Evolutionary conservation across 176 grass and related monocot genomes (phyloP).

Genomic region (Eremochloa ophiuroides): DNA sequence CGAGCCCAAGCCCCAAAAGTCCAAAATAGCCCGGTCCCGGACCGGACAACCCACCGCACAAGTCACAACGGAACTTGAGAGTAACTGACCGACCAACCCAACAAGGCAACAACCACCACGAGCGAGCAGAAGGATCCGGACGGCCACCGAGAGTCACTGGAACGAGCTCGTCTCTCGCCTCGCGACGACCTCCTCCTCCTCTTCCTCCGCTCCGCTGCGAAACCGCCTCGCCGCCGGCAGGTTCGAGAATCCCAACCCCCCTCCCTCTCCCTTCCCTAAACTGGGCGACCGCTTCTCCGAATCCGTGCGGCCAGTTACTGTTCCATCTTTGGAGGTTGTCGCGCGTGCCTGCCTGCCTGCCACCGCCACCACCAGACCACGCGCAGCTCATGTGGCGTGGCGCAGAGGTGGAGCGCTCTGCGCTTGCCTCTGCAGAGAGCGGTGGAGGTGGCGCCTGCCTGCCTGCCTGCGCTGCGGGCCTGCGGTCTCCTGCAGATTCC

Average conservation of each 20-base stretch:
- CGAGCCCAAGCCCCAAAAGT: too few relatives aligned
- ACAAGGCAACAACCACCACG: too few relatives aligned
- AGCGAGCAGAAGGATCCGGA: conserved; percentile 1
- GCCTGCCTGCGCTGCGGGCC: neutral
- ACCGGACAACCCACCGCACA: too few relatives aligned
- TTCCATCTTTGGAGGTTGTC: conserved; percentile 16
- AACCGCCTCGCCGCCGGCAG: neutral
- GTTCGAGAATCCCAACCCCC: neutral
- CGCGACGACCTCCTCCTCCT: neutral
- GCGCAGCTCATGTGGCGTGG: conserved; percentile 25
- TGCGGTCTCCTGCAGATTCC: conserved; percentile 45
- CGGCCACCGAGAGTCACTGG: neutral
- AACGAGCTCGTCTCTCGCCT: neutral
- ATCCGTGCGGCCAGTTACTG: conserved; percentile 5
- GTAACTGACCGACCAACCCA: neutral
- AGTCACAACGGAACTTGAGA: neutral
- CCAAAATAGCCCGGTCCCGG: too few relatives aligned
- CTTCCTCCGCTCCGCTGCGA: neutral
- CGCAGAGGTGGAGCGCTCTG: conserved; percentile 8
- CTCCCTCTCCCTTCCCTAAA: neutral
- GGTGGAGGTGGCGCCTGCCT: neutral
- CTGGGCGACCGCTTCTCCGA: neutral
- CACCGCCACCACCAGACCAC: conserved; percentile 30
- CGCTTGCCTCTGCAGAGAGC: neutral
- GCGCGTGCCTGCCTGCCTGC: neutral